Conservation (phyloP, 192 early-diverging fungal species). For the Coemansia sp. region DNA sequence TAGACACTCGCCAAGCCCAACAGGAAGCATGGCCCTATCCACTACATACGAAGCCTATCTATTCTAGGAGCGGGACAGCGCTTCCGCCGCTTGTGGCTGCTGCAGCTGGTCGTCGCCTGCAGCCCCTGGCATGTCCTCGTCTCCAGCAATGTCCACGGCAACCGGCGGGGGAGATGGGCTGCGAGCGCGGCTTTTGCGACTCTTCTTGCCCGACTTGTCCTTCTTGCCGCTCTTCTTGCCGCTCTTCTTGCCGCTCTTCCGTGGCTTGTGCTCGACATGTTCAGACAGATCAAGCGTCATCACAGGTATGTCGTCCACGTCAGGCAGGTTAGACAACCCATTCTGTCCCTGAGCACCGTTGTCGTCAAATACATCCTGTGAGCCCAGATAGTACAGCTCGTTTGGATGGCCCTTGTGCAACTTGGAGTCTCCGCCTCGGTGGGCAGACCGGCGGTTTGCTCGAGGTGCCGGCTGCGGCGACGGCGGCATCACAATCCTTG, state of each 20-base stretch:
- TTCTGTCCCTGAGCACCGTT: slow-evolving; percentile 29
- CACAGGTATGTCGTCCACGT: slow-evolving; percentile 81
- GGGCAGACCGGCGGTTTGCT: slow-evolving; percentile 3
- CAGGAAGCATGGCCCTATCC: no score
- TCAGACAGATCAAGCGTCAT: slow-evolving; percentile 66
- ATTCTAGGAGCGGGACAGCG: no score
- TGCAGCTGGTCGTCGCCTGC: slow-evolving; percentile 1
- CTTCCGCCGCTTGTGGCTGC: no score
- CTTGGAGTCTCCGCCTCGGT: slow-evolving; percentile 1
- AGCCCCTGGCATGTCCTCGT: slow-evolving; percentile 38
- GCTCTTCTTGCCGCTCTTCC: neutral
- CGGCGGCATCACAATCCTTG: slow-evolving; percentile 49
- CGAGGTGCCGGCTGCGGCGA: slow-evolving; percentile 15
- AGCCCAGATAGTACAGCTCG: slow-evolving; percentile 52
- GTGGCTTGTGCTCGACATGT: neutral
- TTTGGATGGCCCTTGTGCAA: slow-evolving; percentile 53
- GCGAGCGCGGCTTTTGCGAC: slow-evolving; percentile 7
- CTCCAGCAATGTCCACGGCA: slow-evolving; percentile 40
- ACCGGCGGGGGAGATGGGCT: slow-evolving; percentile 30
- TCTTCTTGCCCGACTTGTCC: slow-evolving; percentile 9
- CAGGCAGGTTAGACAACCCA: slow-evolving; percentile 53
- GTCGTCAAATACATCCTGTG: no score
- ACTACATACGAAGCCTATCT: no score
- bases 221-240: slow-evolving; percentile 19
- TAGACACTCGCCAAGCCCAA: no score